These are phyloP conservation scores for Rhodotorula graminis DNA, from an alignment of 768 basidiomycete genomes.

Conservation along the genomic window DNA sequence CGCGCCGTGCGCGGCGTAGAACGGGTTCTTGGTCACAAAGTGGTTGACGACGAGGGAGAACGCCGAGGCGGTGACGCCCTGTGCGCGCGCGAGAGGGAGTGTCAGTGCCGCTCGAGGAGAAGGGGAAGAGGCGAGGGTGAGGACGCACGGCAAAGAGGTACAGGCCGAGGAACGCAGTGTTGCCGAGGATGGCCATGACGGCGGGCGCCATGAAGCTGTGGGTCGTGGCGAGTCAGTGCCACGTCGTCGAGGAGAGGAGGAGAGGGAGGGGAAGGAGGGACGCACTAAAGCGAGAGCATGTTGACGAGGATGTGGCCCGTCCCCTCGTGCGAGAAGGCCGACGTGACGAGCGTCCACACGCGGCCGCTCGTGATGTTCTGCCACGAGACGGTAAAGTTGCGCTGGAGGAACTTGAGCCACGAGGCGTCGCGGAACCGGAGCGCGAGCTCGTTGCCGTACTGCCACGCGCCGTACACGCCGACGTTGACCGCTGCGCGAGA, in stretches of 20 bases:
- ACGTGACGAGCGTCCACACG: slow-evolving; percentile 70
- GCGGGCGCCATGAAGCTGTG: slow-evolving; percentile 62
- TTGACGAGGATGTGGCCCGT: slow-evolving; percentile 24
- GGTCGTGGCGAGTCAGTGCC: too few relatives aligned
- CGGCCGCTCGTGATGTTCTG: slow-evolving; percentile 62
- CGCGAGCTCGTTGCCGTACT: slow-evolving; percentile 18
- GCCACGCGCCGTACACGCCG: slow-evolving; percentile 21
- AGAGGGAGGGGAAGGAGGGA: slow-evolving; percentile 48
- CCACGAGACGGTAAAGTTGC: slow-evolving; percentile 64
- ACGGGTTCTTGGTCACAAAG: slow-evolving; percentile 14
- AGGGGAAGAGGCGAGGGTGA: background rate
- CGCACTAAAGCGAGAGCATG: slow-evolving; percentile 14
- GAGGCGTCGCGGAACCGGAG: slow-evolving; percentile 46
- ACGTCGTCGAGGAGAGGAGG: slow-evolving; percentile 46
- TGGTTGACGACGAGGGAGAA: slow-evolving; percentile 22
- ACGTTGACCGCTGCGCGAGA: slow-evolving; percentile 12
- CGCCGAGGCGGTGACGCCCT: slow-evolving; percentile 19
- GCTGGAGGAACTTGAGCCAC: slow-evolving; percentile 54
- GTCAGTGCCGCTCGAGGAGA: background rate
- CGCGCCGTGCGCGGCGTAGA: slow-evolving; percentile 55
- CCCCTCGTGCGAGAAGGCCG: slow-evolving; percentile 57
- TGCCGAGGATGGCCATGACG: slow-evolving; percentile 62
- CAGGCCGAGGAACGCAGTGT: slow-evolving; percentile 37
- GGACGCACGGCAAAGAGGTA: slow-evolving; percentile 57
- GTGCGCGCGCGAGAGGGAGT: background rate